Evolutionary conservation across 108 stramenopile species (phyloP), one percentile per base, ranked within the genome.

Genomic region (Skeletonema marinoi): DNA sequence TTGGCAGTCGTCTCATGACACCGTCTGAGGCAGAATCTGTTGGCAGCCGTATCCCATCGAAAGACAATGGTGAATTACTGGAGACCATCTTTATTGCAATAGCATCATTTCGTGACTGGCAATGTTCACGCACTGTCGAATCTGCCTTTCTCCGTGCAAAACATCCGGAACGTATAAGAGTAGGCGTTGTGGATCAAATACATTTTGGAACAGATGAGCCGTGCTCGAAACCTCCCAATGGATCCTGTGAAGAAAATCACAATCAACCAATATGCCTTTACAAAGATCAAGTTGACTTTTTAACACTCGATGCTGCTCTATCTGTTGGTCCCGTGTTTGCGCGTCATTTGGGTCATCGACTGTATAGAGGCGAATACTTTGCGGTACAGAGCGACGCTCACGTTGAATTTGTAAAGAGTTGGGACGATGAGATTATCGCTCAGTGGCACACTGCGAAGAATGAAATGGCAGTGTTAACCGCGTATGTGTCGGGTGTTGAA

Each of bases 311-410:
- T 62, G 90, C 95, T 0, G 50, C 39, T 42, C 66, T 92, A 21
- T 90, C 95, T 11, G 86, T 93, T 13, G 97, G 97, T 14, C 95
- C 97, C 0, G 90, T 92, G 33, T 95, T 94, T 83, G 97, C 97
- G 14, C 75, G 97, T 11, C 93, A 94, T 75, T 70, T 97, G 30
- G 96, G 89, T 7, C 76, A 93, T 78, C 85, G 96, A 14, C 74
- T 93, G 60, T 96, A 96, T 70, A 82, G 92, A 63, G 97, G 96
- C 8, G 97, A 99, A 87, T 96, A 95, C 68, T 99, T 94, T 84
- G 97, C 96, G 31, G 92, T 99, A 91, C 97, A 98, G 81, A 76
- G 89, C 12, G 97, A 98, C 84, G 86, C 93, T 32, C 98, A 99
- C 79, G 94, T 96, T 35, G 88, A 89, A 36, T 97, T 97, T 73